phyloP scores from a whole-genome alignment of 257 asterid species.

The Solanum piurae region DNA sequence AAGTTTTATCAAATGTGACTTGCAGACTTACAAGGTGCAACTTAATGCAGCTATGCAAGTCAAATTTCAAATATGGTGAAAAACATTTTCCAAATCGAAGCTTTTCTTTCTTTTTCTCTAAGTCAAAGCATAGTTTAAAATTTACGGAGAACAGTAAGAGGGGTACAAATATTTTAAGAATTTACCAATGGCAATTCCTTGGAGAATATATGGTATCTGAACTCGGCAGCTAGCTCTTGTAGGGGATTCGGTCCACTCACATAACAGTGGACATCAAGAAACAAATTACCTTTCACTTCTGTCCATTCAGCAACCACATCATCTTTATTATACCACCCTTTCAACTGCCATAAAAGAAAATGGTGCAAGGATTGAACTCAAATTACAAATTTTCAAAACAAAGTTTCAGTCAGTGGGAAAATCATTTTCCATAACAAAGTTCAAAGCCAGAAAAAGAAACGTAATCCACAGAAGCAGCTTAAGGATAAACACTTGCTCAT shows the following conservation, averaged over 20 bases:
- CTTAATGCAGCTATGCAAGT: background rate
- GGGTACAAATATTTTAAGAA: background rate
- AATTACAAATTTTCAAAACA: background rate
- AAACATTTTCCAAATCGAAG: background rate
- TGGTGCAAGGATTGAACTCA: background rate
- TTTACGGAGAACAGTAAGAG: background rate
- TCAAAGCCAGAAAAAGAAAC: background rate
- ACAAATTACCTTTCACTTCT: slow-evolving; percentile 50
- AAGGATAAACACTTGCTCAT: background rate
- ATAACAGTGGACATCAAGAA: slow-evolving; percentile 77
- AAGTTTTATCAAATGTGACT: background rate
- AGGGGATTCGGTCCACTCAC: slow-evolving; percentile 72
- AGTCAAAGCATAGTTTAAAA: background rate
- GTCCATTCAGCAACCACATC: slow-evolving; percentile 97
- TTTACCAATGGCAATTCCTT: slow-evolving; percentile 87
- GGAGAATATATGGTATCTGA: slow-evolving; percentile 86
- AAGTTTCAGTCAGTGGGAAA: background rate
- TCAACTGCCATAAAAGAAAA: slow-evolving; percentile 32
- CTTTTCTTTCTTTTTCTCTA: background rate
- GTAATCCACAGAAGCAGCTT: background rate
- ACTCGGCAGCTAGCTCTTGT: slow-evolving; percentile 68
- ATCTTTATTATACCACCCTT: slow-evolving; percentile 81
- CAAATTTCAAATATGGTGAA: background rate
- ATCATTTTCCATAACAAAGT: background rate
- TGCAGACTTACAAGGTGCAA: background rate